Base-by-base conservation (phyloP, 139 green algal genomes). In the Chlamydomonas schloesseri region DNA sequence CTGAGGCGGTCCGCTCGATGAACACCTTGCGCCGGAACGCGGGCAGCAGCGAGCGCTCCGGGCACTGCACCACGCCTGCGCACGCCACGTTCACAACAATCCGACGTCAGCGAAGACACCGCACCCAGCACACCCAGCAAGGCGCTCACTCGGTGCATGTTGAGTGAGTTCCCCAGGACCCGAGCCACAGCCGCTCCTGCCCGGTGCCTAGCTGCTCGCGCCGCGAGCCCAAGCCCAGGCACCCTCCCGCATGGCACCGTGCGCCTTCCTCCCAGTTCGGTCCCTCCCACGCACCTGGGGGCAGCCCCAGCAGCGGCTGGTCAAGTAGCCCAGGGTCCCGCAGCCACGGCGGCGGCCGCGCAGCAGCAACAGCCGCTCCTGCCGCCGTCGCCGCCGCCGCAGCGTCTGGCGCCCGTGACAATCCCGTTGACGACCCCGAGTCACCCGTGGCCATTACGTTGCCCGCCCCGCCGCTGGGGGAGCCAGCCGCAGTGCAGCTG, bases 21-120 rank as follows among this genome's bases (percentile, higher is more conserved):
- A 65, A 50, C 17, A 85, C 4, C 47, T 58, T 68, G 6, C 47
- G 79, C 31, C 79, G 67, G 50, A 60, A 76, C 10, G 64, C 2
- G 0, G 37, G 47, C 11, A 23, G 31, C 24, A 85, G 33, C 47
- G 3, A 21, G 0, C 79, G 42, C 47, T 76, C 47, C 2, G 47
- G 3, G 23, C 20, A 18, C 46, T 85, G 79, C 9, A 85, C 13
- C 21, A 85, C 47, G n/a, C 55, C 79, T 85, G 68, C 8, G 62
- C 26, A 33, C 24, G 3, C 17, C 2, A 34, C n/a, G n/a, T n/a
- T n/a, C n/a, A n/a, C n/a, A n/a, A n/a, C n/a, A n/a, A n/a, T n/a
- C n/a, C n/a, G n/a, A n/a, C n/a, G n/a, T n/a, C n/a, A n/a, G n/a
- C n/a, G 11, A 72, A 21, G 62, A 70, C 28, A 70, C 6, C 6